Percentiles rank a stretch among this genome's conserved stretches.
phyloP scores from a whole-genome alignment of 768 basidiomycete species.

The Exidia glandulosa region DNA sequence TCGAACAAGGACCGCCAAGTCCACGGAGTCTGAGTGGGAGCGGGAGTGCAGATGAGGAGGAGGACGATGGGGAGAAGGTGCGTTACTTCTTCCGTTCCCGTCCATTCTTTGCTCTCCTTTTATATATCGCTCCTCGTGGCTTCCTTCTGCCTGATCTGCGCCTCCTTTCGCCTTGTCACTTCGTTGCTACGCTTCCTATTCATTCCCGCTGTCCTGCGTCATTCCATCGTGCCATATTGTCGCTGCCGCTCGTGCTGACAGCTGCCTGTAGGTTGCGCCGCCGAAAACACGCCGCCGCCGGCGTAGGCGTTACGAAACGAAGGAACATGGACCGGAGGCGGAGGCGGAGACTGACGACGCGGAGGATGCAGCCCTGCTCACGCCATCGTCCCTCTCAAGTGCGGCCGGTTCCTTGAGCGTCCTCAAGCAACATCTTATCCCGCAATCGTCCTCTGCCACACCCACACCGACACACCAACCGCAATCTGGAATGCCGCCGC shows the following conservation, averaged over 20 bases:
- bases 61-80: not conserved
- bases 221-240: too few relatives aligned
- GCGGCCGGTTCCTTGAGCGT: not conserved
- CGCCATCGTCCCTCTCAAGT: not conserved
- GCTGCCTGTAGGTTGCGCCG: not conserved
- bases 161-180: too few relatives aligned
- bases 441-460: not conserved
- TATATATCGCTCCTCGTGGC: too few relatives aligned
- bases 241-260: too few relatives aligned
- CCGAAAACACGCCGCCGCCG: too few relatives aligned
- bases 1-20: not conserved
- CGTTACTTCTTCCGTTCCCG: not conserved
- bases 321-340: not conserved
- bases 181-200: too few relatives aligned
- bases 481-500: not conserved
- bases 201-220: too few relatives aligned
- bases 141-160: too few relatives aligned
- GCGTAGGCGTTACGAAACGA: not conserved
- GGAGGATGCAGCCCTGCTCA: not conserved
- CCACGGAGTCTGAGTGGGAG: not conserved
- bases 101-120: not conserved
- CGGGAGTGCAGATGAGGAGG: too few relatives aligned
- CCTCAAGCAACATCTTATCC: not conserved
- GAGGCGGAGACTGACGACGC: not conserved
- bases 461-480: not conserved